Evolutionary conservation across 2,329 filamentous ascomycete genomes (phyloP).

Genomic region (Calonectria hongkongensis): DNA sequence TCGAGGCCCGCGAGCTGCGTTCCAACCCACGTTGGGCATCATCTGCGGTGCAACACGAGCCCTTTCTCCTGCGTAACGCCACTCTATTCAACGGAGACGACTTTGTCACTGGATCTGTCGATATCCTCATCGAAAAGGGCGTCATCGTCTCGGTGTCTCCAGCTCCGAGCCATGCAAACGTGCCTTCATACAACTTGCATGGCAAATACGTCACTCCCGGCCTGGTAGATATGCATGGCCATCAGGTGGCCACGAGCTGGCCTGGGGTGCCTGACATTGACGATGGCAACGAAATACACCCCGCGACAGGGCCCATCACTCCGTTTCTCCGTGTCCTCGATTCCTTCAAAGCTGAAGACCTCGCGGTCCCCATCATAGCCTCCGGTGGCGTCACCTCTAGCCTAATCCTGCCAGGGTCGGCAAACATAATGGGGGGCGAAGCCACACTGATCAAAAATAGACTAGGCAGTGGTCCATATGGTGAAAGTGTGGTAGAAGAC

Average conservation of each 20-base stretch:
- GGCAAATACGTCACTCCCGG: slow-evolving; percentile 59
- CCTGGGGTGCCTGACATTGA: slow-evolving; percentile 54
- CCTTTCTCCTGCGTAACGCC: slow-evolving; percentile 2
- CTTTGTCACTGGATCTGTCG: background rate
- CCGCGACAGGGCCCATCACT: slow-evolving; percentile 43
- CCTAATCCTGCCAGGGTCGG: slow-evolving; percentile 21
- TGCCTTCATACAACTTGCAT: slow-evolving; percentile 3
- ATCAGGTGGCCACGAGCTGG: slow-evolving; percentile 61
- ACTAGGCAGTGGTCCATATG: background rate
- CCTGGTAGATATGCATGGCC: slow-evolving; percentile 68
- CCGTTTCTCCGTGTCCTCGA: slow-evolving; percentile 52
- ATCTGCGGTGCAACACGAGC: background rate
- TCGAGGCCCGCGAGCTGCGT: background rate
- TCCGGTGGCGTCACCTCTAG: slow-evolving; percentile 49
- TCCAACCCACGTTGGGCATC: slow-evolving; percentile 7
- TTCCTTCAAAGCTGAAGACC: slow-evolving; percentile 64
- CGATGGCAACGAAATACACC: slow-evolving; percentile 60
- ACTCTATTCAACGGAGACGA: slow-evolving; percentile 6
- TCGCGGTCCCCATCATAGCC: slow-evolving; percentile 60
- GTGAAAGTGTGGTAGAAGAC: slow-evolving; percentile 9
- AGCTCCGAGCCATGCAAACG: background rate
- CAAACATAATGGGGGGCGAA: slow-evolving; percentile 27
- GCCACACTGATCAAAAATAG: slow-evolving; percentile 15
- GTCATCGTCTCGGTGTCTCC: slow-evolving; percentile 1
- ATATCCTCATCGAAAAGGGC: background rate